Evolutionary conservation across 2,329 filamentous ascomycete species (phyloP), one percentile per base, ranked within the genome.

Genomic region (Aspergillus nomiae): DNA sequence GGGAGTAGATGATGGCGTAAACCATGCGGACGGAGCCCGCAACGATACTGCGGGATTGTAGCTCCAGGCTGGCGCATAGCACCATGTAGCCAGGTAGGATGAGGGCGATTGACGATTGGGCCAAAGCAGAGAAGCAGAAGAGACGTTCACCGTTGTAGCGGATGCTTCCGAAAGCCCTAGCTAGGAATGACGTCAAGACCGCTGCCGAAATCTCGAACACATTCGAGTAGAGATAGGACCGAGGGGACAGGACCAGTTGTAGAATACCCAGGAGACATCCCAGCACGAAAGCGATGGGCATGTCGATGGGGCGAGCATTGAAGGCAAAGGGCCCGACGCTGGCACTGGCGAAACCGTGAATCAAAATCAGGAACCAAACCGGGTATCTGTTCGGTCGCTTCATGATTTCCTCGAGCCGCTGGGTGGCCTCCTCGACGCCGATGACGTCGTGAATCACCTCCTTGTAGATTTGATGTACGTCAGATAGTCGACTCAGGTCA

Each of bases 251-350:
- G 45, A 92, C 85, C 14, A 95, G 86, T 71, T 96, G 92, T 60
- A 96, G 82, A 59, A 89, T 80, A 1, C 92, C 92, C 2, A 96
- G 83, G 24, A 94, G 80, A 70, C 87, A 89, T 5, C 92, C 92
- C 0, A 96, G 84, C 1, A 92, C 64, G 75, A 96, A 96, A 51
- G 89, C 88, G 34, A 94, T 84, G 0, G 91, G 92, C 68, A 96
- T 81, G 73, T 96, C 92, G 71, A 95, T 91, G 50, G 89, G 87
- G 4, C 92, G 87, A 3, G 90, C 91, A 61, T 88, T 82, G 71
- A 96, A 96, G 12, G 91, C 91, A 71, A 96, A 96, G 0, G 92
- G 92, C 0, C 90, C 92, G 2, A 95, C 92, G 6, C 84, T 85
- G 1, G 88, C 88, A 38, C 90, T 92, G 2, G 92, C 92, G 14